These are phyloP conservation scores for Fraxinus ornus DNA, from an alignment of 305 asterid species.

Conservation along the genomic window DNA sequence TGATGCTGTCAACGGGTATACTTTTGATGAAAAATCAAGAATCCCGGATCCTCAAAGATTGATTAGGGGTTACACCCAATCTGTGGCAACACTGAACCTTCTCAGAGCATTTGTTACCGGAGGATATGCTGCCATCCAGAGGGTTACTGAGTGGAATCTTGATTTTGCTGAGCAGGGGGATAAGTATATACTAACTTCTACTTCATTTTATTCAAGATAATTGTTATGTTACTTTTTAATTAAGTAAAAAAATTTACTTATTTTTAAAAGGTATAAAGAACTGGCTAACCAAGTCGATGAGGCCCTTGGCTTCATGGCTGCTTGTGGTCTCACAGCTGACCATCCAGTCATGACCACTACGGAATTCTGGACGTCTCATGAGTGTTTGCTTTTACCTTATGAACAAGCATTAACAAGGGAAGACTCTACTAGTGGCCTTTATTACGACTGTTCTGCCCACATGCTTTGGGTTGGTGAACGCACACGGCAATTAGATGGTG, in stretches of 20 bases:
- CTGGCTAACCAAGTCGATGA: conserved; percentile 31
- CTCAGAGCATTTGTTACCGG: conserved; percentile 22
- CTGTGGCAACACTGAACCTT: conserved; percentile 22
- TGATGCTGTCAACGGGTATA: conserved; percentile 12
- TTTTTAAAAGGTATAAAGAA: conserved; percentile 40
- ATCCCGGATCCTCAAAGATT: conserved; percentile 20
- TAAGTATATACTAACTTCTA: neutral
- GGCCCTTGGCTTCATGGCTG: conserved; percentile 51
- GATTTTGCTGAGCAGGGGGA: conserved; percentile 24
- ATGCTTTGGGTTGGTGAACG: conserved; percentile 30
- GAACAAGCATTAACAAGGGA: conserved; percentile 50
- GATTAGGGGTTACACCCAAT: conserved; percentile 20
- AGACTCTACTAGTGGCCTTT: conserved; percentile 36
- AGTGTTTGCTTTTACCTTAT: conserved; percentile 47
- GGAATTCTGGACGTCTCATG: conserved; percentile 53
- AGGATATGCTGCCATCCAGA: conserved; percentile 26
- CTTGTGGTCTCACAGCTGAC: conserved; percentile 46
- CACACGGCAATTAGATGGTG: conserved; percentile 49
- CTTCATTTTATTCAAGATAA: neutral
- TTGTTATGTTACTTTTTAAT: too few species aligned
- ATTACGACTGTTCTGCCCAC: conserved; percentile 49
- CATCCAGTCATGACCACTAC: conserved; percentile 50
- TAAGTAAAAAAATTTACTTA: conserved; percentile 12
- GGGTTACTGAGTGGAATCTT: conserved; percentile 22
- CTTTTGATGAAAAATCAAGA: conserved; percentile 20